These are phyloP conservation scores for Halenospora varia DNA, from an alignment of 495 filamentous ascomycete genomes.

Conservation along the genomic window DNA sequence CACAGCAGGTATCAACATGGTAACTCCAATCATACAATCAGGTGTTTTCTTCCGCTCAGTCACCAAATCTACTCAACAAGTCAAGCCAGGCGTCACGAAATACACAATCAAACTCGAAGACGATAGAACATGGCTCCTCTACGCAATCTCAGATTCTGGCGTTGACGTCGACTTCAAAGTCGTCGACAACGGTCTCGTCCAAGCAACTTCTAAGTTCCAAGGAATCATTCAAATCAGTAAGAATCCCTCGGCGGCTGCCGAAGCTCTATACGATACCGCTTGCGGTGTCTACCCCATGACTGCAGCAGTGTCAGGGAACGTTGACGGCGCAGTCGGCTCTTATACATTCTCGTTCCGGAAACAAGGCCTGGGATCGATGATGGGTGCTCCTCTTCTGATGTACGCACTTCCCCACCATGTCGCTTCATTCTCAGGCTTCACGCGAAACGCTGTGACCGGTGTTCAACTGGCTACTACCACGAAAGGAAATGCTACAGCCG, in stretches of 20 bases:
- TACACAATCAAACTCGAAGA: conserved; percentile 71
- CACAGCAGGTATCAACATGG: conserved; percentile 69
- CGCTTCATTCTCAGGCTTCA: conserved; percentile 62
- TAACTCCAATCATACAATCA: conserved; percentile 68
- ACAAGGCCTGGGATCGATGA: conserved; percentile 44
- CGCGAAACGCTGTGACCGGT: conserved; percentile 47
- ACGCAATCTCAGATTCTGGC: conserved; percentile 55
- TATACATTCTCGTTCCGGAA: conserved; percentile 72
- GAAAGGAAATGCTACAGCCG: conserved; percentile 73
- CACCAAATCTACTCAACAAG: conserved; percentile 50
- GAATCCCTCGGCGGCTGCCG: conserved; percentile 53
- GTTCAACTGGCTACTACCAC: conserved; percentile 75
- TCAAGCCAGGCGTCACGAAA: conserved; percentile 66
- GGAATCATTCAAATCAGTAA: conserved; percentile 84
- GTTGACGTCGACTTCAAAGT: conserved; percentile 41
- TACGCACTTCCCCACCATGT: conserved; percentile 88
- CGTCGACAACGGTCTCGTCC: conserved; percentile 39
- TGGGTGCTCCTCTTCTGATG: conserved; percentile 61
- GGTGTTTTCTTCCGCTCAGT: conserved; percentile 69
- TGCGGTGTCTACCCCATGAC: conserved; percentile 69
- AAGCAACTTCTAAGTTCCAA: conserved; percentile 42
- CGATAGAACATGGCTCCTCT: conserved; percentile 73
- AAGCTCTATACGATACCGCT: conserved; percentile 67
- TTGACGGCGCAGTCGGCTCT: conserved; percentile 53
- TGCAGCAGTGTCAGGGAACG: conserved; percentile 58